phyloP scores from a whole-genome alignment of 2,329 filamentous ascomycete species.

The Periconia sp. region DNA sequence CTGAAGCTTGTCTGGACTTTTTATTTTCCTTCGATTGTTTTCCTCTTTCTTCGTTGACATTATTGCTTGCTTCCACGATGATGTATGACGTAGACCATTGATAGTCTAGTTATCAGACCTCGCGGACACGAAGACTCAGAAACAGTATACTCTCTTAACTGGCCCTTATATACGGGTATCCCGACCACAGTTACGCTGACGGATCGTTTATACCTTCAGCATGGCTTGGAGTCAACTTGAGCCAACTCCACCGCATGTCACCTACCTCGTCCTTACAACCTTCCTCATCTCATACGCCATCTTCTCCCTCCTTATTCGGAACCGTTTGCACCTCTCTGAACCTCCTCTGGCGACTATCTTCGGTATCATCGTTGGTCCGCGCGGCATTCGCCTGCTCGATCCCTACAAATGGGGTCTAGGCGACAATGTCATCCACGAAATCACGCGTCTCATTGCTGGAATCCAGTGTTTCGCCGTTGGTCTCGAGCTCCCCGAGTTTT shows the following conservation, averaged over 20 bases:
- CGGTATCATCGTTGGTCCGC: constrained; percentile 53
- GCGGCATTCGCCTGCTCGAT: constrained; percentile 45
- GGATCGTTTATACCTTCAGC: no score
- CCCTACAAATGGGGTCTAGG: constrained; percentile 52
- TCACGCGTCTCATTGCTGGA: constrained; percentile 54
- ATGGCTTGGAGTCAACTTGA: constrained; percentile 55
- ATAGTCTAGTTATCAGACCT: no score
- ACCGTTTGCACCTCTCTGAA: constrained; percentile 56
- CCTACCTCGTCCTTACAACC: constrained; percentile 51
- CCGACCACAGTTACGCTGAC: no score
- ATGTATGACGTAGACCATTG: no score
- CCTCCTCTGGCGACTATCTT: constrained; percentile 55
- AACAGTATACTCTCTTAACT: no score
- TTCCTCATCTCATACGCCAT: constrained; percentile 56
- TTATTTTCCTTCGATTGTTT: neutral
- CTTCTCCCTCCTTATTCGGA: constrained; percentile 54
- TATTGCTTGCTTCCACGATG: no score
- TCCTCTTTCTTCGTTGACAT: neutral
- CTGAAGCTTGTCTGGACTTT: constrained; percentile 1
- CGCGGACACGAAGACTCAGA: no score
- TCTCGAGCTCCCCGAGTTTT: constrained; percentile 49
- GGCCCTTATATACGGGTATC: no score
- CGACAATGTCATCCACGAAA: constrained; percentile 49
- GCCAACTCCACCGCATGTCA: constrained; percentile 53
- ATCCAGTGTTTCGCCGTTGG: constrained; percentile 50